Percentiles rank a stretch among this genome's conserved stretches.
These are phyloP conservation scores for Psophocarpus tetragonolobus DNA, from an alignment of 306 rosid genomes.

Conservation along the genomic window DNA sequence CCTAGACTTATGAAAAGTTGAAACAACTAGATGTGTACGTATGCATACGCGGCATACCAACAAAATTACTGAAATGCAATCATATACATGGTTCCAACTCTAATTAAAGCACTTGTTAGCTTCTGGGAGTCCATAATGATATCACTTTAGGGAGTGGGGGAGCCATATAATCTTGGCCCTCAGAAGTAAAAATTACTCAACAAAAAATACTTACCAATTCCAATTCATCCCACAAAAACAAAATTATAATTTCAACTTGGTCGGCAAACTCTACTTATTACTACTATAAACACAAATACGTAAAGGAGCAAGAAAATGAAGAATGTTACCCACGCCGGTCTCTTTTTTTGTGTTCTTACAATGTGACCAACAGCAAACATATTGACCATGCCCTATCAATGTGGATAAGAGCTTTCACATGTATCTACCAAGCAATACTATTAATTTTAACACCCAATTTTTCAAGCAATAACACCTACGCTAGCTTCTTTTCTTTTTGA, in stretches of 20 bases:
- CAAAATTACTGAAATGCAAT: conserved; percentile 20
- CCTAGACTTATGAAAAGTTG: not conserved
- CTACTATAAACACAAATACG: not conserved
- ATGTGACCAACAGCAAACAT: not conserved
- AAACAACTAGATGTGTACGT: not conserved
- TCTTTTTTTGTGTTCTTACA: not conserved
- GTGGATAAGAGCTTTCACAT: conserved; percentile 15
- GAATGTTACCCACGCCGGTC: conserved; percentile 2
- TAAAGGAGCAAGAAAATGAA: not conserved
- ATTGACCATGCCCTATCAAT: not conserved
- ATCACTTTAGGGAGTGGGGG: not conserved
- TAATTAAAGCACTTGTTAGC: conserved; percentile 12
- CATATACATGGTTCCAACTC: conserved; percentile 8
- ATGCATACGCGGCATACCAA: not conserved
- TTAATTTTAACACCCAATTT: not conserved
- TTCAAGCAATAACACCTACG: conserved; percentile 4
- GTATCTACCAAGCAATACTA: not conserved
- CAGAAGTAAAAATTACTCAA: conserved; percentile 29
- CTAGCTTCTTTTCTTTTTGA: conserved; percentile 14
- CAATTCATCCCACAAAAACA: not conserved
- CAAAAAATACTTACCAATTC: conserved; percentile 12
- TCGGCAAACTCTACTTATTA: conserved; percentile 17
- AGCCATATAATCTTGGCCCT: not conserved
- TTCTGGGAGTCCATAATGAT: not conserved
- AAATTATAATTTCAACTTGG: not conserved